Percentiles rank a stretch among this genome's conserved stretches.
phyloP scores from a whole-genome alignment of 2,329 filamentous ascomycete genomes.

The Colletotrichum graminicola region DNA sequence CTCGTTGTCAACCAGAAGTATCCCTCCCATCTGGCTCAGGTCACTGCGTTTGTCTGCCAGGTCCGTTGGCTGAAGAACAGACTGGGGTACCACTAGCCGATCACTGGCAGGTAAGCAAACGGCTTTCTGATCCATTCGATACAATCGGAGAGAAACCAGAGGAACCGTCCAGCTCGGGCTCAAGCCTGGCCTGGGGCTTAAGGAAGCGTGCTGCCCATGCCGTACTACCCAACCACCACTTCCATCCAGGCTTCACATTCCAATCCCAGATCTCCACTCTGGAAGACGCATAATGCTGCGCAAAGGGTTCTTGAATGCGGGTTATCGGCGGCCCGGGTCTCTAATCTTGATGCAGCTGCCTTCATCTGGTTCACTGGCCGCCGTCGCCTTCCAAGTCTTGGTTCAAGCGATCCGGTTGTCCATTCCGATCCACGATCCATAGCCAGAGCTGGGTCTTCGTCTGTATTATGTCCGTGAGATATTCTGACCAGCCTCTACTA shows the following conservation, averaged over 20 bases:
- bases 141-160: background rate
- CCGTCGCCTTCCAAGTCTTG: background rate
- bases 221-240: slow-evolving; percentile 20
- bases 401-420: slow-evolving; percentile 7
- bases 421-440: background rate
- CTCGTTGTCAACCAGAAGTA: slow-evolving; percentile 18
- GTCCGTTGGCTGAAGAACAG: background rate
- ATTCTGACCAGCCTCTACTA: background rate
- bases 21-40: background rate
- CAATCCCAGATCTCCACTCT: background rate
- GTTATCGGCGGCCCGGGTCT: background rate
- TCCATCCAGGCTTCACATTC: background rate
- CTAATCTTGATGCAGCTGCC: slow-evolving; percentile 13
- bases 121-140: background rate
- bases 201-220: slow-evolving; percentile 26
- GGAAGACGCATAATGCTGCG: slow-evolving; percentile 7
- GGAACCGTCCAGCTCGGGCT: background rate
- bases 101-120: background rate
- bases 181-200: slow-evolving; percentile 14
- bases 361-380: slow-evolving; percentile 8
- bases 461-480: background rate
- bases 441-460: background rate
- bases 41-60: background rate
- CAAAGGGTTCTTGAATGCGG: slow-evolving; percentile 1
- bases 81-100: background rate